Base-by-base conservation (phyloP, 306 rosid species). In the Luffa aegyptiaca region DNA sequence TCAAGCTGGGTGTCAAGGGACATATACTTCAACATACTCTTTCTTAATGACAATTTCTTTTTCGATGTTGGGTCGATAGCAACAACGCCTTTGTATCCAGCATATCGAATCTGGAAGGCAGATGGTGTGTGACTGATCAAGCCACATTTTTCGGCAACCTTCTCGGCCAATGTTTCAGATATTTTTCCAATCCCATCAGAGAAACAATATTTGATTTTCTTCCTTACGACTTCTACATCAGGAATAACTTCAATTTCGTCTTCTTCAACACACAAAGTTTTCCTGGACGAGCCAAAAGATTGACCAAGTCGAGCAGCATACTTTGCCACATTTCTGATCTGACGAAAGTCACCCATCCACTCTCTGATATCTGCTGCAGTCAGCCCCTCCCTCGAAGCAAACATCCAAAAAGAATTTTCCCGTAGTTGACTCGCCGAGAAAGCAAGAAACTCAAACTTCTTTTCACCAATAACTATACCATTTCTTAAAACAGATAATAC, bases 181-280 rank as follows among this genome's bases (percentile, higher is more conserved):
- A 88, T 85, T 63, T 87, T 88, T 13, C 88, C 90, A 21, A 85
- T 85, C 44, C 90, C 90, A 66, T 88, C 88, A 18, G 88, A 85
- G 76, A 88, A 88, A 75, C 85, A 81, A 61, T 85, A 83, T 0
- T 3, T 16, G 10, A 4, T 45, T 26, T 80, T 65, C 0, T 2
- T 12, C 3, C 11, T 17, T 76, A n/a, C 3, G 12, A 37, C 58
- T 74, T 85, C 58, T 3, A 85, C 78, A 59, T 88, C 88, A 8
- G 86, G 75, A 77, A 83, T 81, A 39, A 13, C 7, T 48, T 85
- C 84, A 11, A 79, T 21, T 76, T 85, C 88, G 2, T 63, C 20
- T 11, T 13, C 5, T 1, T 33, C 46, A 33, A 87, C 84, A 14
- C 63, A 73, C 31, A 75, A n/a, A 46, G 85, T 87, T 53, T 81